phyloP scores from a whole-genome alignment of 352 stramenopile species.

The Aphanomyces invadans region DNA sequence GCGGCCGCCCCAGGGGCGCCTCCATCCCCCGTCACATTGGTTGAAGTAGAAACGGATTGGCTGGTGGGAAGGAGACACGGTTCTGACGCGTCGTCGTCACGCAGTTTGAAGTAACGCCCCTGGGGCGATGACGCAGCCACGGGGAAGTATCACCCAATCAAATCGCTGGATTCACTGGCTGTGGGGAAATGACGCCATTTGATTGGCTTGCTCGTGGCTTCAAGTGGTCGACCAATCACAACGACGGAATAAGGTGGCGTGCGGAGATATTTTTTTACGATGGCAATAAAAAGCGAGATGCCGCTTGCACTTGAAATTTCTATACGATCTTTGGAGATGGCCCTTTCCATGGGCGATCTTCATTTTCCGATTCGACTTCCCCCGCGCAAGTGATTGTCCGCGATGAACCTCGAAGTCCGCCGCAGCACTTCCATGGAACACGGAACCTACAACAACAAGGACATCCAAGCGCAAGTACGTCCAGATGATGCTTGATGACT shows the following conservation, averaged over 20 bases:
- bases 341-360: background rate
- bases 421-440: conserved; percentile 25
- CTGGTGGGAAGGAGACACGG: background rate
- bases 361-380: conserved; percentile 18
- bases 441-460: conserved; percentile 9
- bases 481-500: background rate
- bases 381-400: background rate
- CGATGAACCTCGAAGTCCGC: conserved; percentile 24
- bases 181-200: background rate
- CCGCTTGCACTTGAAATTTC: background rate
- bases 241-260: background rate
- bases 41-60: conserved; percentile 18
- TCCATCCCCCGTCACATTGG: too few relatives aligned
- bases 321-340: conserved; percentile 1
- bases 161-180: background rate
- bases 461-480: conserved; percentile 17
- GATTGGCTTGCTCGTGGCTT: conserved; percentile 3
- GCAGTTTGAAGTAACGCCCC: too few relatives aligned
- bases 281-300: background rate
- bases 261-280: conserved; percentile 12
- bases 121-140: background rate
- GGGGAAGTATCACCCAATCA: background rate
- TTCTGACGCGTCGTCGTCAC: background rate
- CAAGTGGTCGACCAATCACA: background rate
- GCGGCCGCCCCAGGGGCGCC: too few relatives aligned